phyloP scores from a whole-genome alignment of 164 flowering plant species.

The Umbilicus rupestris region DNA sequence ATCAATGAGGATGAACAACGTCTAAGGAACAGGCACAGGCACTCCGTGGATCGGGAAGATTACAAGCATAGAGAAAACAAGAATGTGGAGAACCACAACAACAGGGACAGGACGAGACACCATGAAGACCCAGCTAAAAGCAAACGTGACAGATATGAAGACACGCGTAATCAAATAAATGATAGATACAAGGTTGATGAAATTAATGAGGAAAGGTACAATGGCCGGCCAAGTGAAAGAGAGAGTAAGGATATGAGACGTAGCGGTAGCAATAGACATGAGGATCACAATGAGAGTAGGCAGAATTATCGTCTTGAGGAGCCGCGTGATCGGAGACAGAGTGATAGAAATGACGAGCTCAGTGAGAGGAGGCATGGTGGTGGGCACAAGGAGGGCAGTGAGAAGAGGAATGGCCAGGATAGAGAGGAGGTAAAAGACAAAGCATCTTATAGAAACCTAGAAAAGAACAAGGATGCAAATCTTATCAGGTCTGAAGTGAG shows the following conservation, averaged over 20 bases:
- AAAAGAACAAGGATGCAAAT: background rate
- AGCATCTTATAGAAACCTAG: background rate
- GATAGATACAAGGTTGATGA: background rate
- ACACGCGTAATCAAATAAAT: background rate
- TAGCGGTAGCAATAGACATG: background rate
- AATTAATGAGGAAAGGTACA: background rate
- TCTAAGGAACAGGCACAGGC: background rate
- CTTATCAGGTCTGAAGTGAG: background rate
- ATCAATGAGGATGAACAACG: too few species aligned
- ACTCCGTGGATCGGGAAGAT: background rate
- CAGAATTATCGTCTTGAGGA: too few species aligned
- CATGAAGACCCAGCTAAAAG: slow-evolving; percentile 31
- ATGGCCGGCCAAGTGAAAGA: background rate
- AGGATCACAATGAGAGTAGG: background rate
- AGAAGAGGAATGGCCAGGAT: background rate
- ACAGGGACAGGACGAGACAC: slow-evolving; percentile 14
- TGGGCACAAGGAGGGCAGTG: background rate
- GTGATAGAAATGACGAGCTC: background rate
- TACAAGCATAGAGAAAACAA: slow-evolving; percentile 9
- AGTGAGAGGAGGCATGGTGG: background rate
- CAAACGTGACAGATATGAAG: background rate
- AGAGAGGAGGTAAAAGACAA: background rate
- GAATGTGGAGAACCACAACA: slow-evolving; percentile 12
- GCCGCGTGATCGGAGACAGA: too few species aligned
- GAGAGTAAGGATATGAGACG: too few species aligned